These are phyloP conservation scores for Fusarium mangiferae DNA, from an alignment of 2,329 filamentous ascomycete genomes.

Conservation along the genomic window DNA sequence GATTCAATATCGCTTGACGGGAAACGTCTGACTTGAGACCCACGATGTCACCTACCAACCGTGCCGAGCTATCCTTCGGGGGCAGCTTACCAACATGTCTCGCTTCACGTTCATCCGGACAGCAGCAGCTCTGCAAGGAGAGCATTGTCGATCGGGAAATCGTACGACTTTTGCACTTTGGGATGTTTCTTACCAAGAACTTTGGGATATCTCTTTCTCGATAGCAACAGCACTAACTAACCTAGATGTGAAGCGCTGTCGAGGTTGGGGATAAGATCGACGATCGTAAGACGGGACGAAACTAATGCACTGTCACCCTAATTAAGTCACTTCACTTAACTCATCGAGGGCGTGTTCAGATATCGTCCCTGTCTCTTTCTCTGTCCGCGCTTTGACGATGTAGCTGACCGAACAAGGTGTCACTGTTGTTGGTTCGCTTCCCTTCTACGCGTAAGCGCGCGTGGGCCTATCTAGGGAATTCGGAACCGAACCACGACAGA, in stretches of 20 bases:
- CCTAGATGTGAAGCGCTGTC: background rate
- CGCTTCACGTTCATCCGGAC: background rate
- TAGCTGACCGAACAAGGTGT: background rate
- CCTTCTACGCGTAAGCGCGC: background rate
- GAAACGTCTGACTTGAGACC: background rate
- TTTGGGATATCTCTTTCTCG: background rate
- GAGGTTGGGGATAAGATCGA: background rate
- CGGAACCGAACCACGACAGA: background rate
- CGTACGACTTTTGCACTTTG: background rate
- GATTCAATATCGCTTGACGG: constrained; percentile 2
- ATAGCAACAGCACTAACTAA: background rate
- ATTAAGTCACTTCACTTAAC: background rate
- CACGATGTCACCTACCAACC: constrained; percentile 12
- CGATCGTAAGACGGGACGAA: background rate
- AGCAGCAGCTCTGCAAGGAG: background rate
- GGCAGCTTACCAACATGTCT: background rate
- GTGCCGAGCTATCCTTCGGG: background rate
- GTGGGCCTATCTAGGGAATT: background rate
- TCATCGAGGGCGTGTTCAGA: constrained; percentile 3
- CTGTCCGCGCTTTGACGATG: background rate
- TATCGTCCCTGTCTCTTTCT: background rate
- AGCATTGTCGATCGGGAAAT: background rate
- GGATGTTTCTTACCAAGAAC: background rate
- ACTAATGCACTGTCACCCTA: constrained; percentile 3
- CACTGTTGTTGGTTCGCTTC: background rate